These are phyloP conservation scores for Oryza punctata DNA, from an alignment of 176 grass and related monocot genomes.

Conservation along the genomic window DNA sequence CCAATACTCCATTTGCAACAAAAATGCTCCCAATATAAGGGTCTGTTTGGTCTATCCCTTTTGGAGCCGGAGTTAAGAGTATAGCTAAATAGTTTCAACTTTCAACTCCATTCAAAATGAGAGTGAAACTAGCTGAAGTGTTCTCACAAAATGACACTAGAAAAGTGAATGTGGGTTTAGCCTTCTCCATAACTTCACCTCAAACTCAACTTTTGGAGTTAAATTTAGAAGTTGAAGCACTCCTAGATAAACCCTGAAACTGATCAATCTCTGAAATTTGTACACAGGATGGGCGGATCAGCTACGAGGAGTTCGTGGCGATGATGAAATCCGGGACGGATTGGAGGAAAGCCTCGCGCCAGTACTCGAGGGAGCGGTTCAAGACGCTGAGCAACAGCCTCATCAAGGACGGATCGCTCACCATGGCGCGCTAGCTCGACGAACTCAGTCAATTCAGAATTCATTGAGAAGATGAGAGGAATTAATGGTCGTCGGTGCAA, in stretches of 20 bases:
- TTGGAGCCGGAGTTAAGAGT: no score
- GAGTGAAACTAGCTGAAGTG: no score
- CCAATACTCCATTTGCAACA: no score
- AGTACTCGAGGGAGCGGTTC: conserved; percentile 92
- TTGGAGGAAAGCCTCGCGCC: conserved; percentile 94
- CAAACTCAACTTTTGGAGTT: no score
- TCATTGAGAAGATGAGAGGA: neutral
- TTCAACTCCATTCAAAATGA: no score
- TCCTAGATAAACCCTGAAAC: no score
- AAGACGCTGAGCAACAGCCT: conserved; percentile 82
- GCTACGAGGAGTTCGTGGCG: conserved; percentile 77
- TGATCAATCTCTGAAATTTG: neutral
- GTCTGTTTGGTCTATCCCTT: no score
- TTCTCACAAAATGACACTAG: no score
- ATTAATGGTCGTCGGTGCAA: conserved; percentile 22
- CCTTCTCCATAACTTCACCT: no score
- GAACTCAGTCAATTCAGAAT: neutral
- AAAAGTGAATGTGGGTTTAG: no score
- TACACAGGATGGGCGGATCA: conserved; percentile 68
- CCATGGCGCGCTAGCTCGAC: conserved; percentile 13
- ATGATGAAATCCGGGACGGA: conserved; percentile 97
- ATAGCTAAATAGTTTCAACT: no score
- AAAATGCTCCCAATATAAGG: neutral
- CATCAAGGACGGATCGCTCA: conserved; percentile 73
- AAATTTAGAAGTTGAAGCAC: no score